phyloP scores from a whole-genome alignment of 129 eudicot species.

The Lactuca sativa region DNA sequence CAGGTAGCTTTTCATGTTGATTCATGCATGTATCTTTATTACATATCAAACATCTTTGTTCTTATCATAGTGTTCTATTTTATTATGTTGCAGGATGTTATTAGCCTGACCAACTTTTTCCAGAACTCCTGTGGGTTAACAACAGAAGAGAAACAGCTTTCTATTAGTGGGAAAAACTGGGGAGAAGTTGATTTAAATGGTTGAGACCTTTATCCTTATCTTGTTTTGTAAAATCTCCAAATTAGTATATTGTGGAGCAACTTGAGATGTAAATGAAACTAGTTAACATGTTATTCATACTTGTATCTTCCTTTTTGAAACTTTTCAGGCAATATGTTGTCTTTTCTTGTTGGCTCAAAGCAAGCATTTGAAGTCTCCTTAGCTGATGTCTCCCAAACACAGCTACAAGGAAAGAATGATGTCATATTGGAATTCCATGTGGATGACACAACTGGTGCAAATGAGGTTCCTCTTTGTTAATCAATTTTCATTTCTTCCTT shows the following conservation, averaged over 20 bases:
- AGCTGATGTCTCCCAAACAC: constrained; percentile 93
- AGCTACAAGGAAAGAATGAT: constrained; percentile 91
- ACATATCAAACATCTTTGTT: too few species aligned
- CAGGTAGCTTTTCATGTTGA: too few species aligned
- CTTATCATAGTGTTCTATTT: too few species aligned
- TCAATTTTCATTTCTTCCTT: constrained; percentile 8
- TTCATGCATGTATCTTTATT: too few species aligned
- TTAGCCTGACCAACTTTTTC: too few species aligned
- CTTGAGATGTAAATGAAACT: too few species aligned
- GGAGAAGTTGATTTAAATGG: too few species aligned
- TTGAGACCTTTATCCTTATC: constrained; percentile 27
- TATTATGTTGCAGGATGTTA: too few species aligned
- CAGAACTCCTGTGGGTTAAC: too few species aligned
- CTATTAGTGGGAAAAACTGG: too few species aligned
- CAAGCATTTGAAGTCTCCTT: constrained; percentile 94
- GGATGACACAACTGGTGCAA: constrained; percentile 96
- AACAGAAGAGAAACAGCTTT: too few species aligned
- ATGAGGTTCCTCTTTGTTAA: constrained; percentile 4
- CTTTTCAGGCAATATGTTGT: constrained; percentile 69
- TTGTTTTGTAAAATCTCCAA: not conserved
- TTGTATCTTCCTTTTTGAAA: constrained; percentile 11
- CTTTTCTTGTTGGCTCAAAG: constrained; percentile 74
- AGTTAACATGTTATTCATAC: constrained; percentile 3
- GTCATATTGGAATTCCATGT: constrained; percentile 95
- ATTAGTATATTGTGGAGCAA: too few species aligned